Evolutionary conservation across 768 basidiomycete genomes (phyloP).

Genomic region (Rhizopogon sp.): DNA sequence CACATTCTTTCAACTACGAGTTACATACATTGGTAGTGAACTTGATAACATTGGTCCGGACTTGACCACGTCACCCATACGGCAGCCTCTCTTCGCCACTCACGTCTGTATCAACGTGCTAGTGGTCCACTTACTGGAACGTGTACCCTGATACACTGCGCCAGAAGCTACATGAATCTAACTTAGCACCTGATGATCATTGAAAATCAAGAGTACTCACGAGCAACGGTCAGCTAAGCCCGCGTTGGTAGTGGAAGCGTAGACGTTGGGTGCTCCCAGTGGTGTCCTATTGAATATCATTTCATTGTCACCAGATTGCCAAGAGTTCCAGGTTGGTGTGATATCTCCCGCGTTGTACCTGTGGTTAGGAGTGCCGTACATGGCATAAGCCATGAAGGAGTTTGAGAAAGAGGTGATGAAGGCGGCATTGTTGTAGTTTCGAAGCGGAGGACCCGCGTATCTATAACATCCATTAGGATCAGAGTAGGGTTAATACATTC

Average conservation of each 20-base stretch:
- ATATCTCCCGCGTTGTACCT: constrained; percentile 11
- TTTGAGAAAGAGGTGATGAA: constrained; percentile 24
- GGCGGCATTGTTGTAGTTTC: constrained; percentile 11
- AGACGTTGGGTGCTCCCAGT: constrained; percentile 18
- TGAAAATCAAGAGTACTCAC: constrained; percentile 14
- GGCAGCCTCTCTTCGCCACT: no score
- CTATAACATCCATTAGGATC: neutral
- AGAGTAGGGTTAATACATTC: neutral
- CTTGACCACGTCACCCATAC: no score
- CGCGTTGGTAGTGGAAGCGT: constrained; percentile 22
- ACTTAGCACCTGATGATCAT: neutral
- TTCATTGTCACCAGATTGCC: neutral
- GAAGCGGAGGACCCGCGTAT: neutral
- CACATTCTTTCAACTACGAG: no score
- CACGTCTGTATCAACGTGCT: no score
- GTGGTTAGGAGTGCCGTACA: constrained; percentile 11
- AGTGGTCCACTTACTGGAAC: neutral
- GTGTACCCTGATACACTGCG: neutral
- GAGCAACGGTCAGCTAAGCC: constrained; percentile 32
- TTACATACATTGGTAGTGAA: no score
- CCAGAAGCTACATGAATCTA: neutral
- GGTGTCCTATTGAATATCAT: constrained; percentile 39
- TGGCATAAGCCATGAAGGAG: constrained; percentile 15
- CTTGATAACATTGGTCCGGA: no score
- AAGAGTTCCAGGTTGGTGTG: constrained; percentile 15